A percentile compares a stretch with the other conserved stretches of the same genome.
These are phyloP conservation scores for Colletotrichum lentis DNA, from an alignment of 2,329 filamentous ascomycete genomes.

Conservation along the genomic window DNA sequence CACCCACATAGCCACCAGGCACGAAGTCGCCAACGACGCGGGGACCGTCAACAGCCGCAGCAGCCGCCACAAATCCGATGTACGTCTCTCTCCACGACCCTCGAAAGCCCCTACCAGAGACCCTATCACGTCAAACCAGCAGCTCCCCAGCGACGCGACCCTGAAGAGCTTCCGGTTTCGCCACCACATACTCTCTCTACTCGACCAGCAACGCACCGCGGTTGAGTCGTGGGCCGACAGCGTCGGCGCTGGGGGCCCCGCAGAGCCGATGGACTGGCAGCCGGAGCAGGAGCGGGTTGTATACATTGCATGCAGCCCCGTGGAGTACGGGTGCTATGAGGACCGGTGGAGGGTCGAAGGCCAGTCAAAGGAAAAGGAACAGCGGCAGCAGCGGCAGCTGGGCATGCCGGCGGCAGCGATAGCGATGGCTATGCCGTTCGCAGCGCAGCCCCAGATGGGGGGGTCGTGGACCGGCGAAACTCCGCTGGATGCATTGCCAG, in stretches of 20 bases:
- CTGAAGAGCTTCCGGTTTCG: conserved; percentile 28
- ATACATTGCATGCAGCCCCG: conserved; percentile 26
- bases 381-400: background rate
- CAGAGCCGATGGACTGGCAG: conserved; percentile 44
- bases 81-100: background rate
- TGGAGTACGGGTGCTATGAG: conserved; percentile 33
- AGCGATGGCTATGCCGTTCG: background rate
- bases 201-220: conserved; percentile 31
- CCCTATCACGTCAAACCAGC: background rate
- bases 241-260: conserved; percentile 34
- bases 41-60: background rate
- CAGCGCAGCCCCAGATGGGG: background rate
- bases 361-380: background rate
- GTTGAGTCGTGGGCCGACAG: conserved; percentile 39
- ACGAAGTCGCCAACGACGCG: background rate
- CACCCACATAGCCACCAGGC: background rate
- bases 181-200: conserved; percentile 15
- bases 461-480: conserved; percentile 10
- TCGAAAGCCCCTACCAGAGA: background rate
- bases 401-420: background rate
- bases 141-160: background rate
- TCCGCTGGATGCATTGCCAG: conserved; percentile 3
- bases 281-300: conserved; percentile 40
- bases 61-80: background rate
- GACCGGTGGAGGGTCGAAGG: conserved; percentile 30